phyloP scores from a whole-genome alignment of 495 filamentous ascomycete genomes.

The Talaromyces ruber region DNA sequence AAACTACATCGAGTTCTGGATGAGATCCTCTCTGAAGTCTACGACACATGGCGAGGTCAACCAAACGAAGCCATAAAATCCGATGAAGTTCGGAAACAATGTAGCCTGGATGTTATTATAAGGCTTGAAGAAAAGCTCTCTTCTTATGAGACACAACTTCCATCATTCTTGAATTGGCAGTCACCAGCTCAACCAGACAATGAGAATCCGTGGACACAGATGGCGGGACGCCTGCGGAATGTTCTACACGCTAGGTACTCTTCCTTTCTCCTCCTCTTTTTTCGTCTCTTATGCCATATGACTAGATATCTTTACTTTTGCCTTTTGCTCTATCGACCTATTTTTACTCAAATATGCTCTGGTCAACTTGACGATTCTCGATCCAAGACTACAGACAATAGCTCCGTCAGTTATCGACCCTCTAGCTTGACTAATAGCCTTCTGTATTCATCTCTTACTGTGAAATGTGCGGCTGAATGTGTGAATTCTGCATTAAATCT shows the following conservation, averaged over 20 bases:
- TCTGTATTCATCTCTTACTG: conserved; percentile 27
- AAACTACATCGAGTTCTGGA: conserved; percentile 34
- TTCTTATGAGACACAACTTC: conserved; percentile 24
- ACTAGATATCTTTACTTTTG: conserved; percentile 34
- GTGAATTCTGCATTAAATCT: conserved; percentile 29
- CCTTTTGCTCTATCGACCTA: conserved; percentile 37
- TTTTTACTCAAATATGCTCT: conserved; percentile 35
- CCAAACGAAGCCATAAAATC: conserved; percentile 9
- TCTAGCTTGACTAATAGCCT: conserved; percentile 8
- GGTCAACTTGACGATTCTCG: conserved; percentile 13
- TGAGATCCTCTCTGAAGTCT: conserved; percentile 33
- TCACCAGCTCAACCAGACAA: conserved; percentile 4
- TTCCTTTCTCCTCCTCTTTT: not conserved
- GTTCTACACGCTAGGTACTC: conserved; percentile 31
- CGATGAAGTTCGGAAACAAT: conserved; percentile 9
- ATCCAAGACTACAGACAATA: not conserved
- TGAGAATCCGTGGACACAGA: not conserved
- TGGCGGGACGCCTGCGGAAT: conserved; percentile 30
- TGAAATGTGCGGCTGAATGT: conserved; percentile 30
- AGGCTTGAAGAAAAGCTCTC: conserved; percentile 31
- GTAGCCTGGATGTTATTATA: conserved; percentile 31
- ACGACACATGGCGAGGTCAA: conserved; percentile 26
- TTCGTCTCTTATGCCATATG: conserved; percentile 2
- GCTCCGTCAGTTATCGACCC: not conserved
- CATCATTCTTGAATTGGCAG: conserved; percentile 29